Evolutionary conservation across 257 asterid genomes (phyloP).

Genomic region (Avicennia marina): DNA sequence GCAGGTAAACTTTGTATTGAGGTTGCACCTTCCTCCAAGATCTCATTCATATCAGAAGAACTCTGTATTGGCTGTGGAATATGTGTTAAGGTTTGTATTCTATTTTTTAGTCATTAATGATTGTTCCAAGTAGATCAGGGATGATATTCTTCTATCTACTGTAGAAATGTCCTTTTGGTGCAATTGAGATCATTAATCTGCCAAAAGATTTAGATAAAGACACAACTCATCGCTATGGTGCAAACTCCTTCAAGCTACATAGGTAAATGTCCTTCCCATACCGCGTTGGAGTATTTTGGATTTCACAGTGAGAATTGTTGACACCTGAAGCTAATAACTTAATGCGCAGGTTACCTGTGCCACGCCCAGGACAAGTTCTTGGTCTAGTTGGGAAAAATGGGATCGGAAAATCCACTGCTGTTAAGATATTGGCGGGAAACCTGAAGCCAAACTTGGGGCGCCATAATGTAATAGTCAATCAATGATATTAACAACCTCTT

Average conservation of each 20-base stretch:
- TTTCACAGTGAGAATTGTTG: neutral
- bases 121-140: neutral
- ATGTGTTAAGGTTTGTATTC: constrained; percentile 47
- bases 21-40: constrained; percentile 39
- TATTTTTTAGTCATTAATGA: neutral
- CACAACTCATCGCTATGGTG: constrained; percentile 67
- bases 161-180: constrained; percentile 66
- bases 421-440: constrained; percentile 26
- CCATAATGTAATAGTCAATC: constrained; percentile 28
- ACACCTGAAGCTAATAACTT: neutral
- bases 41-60: constrained; percentile 59
- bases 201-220: constrained; percentile 62
- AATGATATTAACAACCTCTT: neutral
- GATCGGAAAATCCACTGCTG: constrained; percentile 27
- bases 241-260: constrained; percentile 30
- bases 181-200: constrained; percentile 58
- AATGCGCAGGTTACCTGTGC: constrained; percentile 50
- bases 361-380: constrained; percentile 52
- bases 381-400: constrained; percentile 46
- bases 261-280: neutral
- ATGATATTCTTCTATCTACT: neutral
- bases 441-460: constrained; percentile 50
- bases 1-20: constrained; percentile 59
- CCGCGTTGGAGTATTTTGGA: neutral
- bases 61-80: constrained; percentile 68